These are phyloP conservation scores for Retiboletus flavoniger DNA, from an alignment of 1,284 basidiomycete genomes.

Conservation along the genomic window DNA sequence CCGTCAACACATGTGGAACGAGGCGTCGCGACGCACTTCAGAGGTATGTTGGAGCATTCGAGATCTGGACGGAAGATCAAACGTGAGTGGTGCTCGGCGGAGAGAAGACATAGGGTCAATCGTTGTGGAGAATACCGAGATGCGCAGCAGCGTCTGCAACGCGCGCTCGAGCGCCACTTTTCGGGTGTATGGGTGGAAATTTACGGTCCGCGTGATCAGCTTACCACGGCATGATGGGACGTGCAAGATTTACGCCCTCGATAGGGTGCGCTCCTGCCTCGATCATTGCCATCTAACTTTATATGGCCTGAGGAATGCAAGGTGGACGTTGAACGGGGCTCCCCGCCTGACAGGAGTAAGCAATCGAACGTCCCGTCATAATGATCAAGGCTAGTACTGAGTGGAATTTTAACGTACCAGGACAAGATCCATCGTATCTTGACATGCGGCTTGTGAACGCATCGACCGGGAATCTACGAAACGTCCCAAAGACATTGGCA, in stretches of 20 bases:
- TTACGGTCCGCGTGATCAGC: conserved; percentile 4
- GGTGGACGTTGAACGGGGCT: conserved; percentile 11
- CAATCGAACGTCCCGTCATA: neutral
- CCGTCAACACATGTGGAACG: conserved; percentile 13
- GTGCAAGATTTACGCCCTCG: conserved; percentile 17
- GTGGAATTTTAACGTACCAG: conserved; percentile 9
- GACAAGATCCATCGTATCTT: neutral
- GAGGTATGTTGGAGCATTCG: neutral
- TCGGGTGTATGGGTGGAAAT: neutral
- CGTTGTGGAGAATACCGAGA: neutral
- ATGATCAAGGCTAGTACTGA: neutral
- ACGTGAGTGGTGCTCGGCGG: conserved; percentile 1
- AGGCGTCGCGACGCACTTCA: conserved; percentile 22
- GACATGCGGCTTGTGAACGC: neutral
- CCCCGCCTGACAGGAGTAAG: neutral
- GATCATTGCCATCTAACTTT: conserved; percentile 18
- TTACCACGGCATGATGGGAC: conserved; percentile 4
- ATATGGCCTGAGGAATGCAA: conserved; percentile 6
- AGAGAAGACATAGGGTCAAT: neutral
- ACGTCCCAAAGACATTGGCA: conserved; percentile 5
- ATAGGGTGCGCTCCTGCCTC: conserved; percentile 3
- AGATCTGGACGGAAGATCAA: conserved; percentile 2
- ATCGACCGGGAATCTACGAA: conserved; percentile 27
- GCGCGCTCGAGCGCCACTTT: neutral
- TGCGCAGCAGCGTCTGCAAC: neutral